Evolutionary conservation across 2,329 filamentous ascomycete species (phyloP).

Genomic region (Metarhizium brunneum): DNA sequence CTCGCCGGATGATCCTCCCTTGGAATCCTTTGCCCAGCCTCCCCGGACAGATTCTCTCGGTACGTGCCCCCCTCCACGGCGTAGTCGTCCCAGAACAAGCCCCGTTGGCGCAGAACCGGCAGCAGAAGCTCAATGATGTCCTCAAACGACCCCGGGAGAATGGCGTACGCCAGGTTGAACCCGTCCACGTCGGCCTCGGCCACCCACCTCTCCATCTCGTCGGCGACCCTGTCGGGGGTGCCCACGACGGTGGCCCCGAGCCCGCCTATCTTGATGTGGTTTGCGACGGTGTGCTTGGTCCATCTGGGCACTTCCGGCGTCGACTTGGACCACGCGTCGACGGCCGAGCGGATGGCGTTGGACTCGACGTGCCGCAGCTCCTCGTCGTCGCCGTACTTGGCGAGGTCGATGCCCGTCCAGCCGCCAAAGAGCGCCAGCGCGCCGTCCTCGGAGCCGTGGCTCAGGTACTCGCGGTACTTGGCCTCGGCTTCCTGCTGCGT

Average conservation of each 20-base stretch:
- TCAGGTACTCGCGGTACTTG: conserved; percentile 40
- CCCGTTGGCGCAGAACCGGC: conserved; percentile 50
- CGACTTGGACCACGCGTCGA: conserved; percentile 35
- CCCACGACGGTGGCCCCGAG: conserved; percentile 20
- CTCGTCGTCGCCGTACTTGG: conserved; percentile 51
- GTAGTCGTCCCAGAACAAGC: conserved; percentile 45
- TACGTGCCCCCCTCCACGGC: conserved; percentile 32
- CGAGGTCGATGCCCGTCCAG: conserved; percentile 57
- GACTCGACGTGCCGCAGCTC: conserved; percentile 53
- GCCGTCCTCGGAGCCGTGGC: conserved; percentile 50
- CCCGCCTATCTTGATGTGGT: conserved; percentile 23
- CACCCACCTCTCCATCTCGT: conserved; percentile 25
- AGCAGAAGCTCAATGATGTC: conserved; percentile 56
- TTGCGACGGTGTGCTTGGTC: conserved; percentile 24
- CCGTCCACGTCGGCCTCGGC: conserved; percentile 54
- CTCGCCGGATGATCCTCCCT: conserved; percentile 29
- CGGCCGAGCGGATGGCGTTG: conserved; percentile 48
- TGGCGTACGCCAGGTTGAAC: conserved; percentile 25
- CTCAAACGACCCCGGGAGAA: conserved; percentile 51
- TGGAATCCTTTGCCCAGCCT: conserved; percentile 23
- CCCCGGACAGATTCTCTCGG: conserved; percentile 31
- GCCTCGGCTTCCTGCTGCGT: conserved; percentile 48
- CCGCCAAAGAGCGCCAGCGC: conserved; percentile 56
- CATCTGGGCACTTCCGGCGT: conserved; percentile 21
- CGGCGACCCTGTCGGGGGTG: conserved; percentile 20